Evolutionary conservation across 441 rosid species (phyloP).

Genomic region (Manihot esculenta): DNA sequence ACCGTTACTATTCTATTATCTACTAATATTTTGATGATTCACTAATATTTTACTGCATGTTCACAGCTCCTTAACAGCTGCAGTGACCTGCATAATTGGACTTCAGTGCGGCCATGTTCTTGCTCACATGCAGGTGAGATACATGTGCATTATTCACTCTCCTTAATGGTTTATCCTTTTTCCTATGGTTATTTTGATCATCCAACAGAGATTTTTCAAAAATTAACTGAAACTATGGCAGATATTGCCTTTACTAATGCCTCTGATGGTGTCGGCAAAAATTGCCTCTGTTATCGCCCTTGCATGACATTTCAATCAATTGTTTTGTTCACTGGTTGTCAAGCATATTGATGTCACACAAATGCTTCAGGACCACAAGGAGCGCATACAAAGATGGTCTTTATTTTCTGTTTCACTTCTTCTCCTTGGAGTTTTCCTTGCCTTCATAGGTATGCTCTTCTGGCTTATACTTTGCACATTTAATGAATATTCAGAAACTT

Average conservation of each 20-base stretch:
- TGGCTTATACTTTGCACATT: neutral
- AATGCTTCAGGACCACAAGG: constrained; percentile 29
- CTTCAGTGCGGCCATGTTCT: constrained; percentile 38
- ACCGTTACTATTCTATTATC: neutral
- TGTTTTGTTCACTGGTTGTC: neutral
- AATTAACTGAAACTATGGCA: neutral
- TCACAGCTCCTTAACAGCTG: constrained; percentile 32
- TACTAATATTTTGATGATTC: neutral
- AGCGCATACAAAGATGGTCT: constrained; percentile 25
- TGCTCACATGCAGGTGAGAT: constrained; percentile 27
- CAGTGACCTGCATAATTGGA: constrained; percentile 34
- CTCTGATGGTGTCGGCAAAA: constrained; percentile 1
- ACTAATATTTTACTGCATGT: neutral
- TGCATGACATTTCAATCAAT: neutral
- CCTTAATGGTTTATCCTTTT: neutral
- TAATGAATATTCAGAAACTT: neutral
- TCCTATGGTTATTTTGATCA: neutral
- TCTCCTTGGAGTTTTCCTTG: constrained; percentile 23
- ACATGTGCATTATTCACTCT: neutral
- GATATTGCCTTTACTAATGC: neutral
- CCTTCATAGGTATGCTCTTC: constrained; percentile 21
- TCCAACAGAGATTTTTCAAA: neutral
- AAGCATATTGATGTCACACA: neutral
- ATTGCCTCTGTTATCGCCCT: neutral
- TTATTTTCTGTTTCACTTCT: constrained; percentile 23